Evolutionary conservation across 2,329 filamentous ascomycete species (phyloP), one percentile per base, ranked within the genome.

Genomic region (Fusarium fracticaudum): DNA sequence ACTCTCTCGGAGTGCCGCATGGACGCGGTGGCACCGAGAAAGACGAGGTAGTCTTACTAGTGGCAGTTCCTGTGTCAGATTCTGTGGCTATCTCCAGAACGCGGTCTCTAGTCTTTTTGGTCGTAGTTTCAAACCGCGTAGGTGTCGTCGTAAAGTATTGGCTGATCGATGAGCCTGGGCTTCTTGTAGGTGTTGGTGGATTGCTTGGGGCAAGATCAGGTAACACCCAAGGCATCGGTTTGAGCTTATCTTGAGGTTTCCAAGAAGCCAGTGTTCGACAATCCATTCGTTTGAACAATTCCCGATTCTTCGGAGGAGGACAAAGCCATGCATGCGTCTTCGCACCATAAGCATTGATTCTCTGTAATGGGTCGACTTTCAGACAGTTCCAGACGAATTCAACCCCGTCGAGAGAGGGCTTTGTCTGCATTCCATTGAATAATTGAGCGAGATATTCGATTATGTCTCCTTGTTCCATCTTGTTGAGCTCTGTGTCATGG

Each of bases 321-420:
- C 79, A 80, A 18, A 84, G 69, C 83, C 83, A 84, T 38, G 78
- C 76, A 48, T 84, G 82, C 18, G 57, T 65, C 60, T 75, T 73
- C 7, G 81, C 81, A 40, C 80, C 73, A 7, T 44, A 17, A 3
- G 80, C 77, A 22, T 60, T 80, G 45, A 83, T 77, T 54, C 83
- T 78, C 18, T 71, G 57, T 6, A 40, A 17, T 5, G 82, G 79
- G 8, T 62, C 35, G 13, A 68, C 73, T 44, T 79, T 81, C 22
- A 84, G 73, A 55, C 83, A 84, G 37, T 64, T 60, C 72, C 74
- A 74, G 18, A 82, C 54, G 54, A 84, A 84, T 6, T 60, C 70
- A 37, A 76, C 69, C 33, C 77, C 77, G 20, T 80, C 75, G 5
- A 58, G 38, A 3, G 82, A 82, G 8, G 76, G 72, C 18, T 67